Evolutionary conservation across 768 basidiomycete species (phyloP).

Genomic region (Amanita pseudoporphyria): DNA sequence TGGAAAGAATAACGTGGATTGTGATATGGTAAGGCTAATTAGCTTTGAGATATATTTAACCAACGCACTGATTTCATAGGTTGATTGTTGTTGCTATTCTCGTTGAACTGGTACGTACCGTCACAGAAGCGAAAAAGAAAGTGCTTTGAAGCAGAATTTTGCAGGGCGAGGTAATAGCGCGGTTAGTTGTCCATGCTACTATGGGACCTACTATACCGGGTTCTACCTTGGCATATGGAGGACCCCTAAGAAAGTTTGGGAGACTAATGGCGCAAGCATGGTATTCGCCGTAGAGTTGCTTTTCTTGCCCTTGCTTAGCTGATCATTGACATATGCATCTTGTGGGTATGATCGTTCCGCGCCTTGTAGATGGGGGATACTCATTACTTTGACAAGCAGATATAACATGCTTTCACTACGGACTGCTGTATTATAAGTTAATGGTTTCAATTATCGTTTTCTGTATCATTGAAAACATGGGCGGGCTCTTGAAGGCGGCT

Average conservation of each 20-base stretch:
- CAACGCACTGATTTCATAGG: slow-evolving; percentile 32
- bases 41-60: slow-evolving; percentile 8
- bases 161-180: slow-evolving; percentile 77
- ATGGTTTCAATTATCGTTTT: not conserved
- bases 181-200: slow-evolving; percentile 60
- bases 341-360: not conserved
- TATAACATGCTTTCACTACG: not conserved
- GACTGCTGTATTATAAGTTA: not conserved
- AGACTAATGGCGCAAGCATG: slow-evolving; percentile 1
- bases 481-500: too few relatives aligned
- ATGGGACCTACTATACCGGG: slow-evolving; percentile 13
- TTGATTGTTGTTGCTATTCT: slow-evolving; percentile 82
- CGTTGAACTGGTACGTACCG: slow-evolving; percentile 67
- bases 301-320: not conserved
- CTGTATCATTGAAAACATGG: not conserved
- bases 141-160: not conserved
- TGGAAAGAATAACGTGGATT: slow-evolving; percentile 73
- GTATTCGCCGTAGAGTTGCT: not conserved
- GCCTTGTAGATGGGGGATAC: not conserved
- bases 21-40: slow-evolving; percentile 32
- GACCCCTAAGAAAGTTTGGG: not conserved
- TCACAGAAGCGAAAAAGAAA: not conserved
- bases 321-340: not conserved
- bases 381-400: not conserved
- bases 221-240: not conserved